Evolutionary conservation across 2,329 filamentous ascomycete species (phyloP).

Genomic region (Colletotrichum tofieldiae): DNA sequence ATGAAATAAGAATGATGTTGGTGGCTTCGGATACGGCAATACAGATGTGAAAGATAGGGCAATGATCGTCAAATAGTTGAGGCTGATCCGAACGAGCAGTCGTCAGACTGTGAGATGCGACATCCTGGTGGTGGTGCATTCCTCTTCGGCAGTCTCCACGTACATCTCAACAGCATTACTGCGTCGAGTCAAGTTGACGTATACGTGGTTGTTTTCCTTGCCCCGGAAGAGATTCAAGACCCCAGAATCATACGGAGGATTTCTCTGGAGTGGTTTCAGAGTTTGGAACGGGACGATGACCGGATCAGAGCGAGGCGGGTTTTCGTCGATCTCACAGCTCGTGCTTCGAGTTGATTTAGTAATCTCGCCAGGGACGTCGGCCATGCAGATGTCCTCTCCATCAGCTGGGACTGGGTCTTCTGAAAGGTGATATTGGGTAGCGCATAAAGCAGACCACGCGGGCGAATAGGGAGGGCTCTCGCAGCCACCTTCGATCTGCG

Average conservation of each 20-base stretch:
- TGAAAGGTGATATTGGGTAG: too few relatives aligned
- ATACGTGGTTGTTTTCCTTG: constrained; percentile 41
- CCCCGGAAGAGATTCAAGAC: constrained; percentile 46
- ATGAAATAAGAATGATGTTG: background rate
- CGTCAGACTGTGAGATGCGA: constrained; percentile 1
- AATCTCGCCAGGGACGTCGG: background rate
- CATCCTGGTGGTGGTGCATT: background rate
- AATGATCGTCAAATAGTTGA: background rate
- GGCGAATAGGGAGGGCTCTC: background rate
- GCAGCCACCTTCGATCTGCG: background rate
- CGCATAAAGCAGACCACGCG: background rate
- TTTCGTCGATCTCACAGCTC: background rate
- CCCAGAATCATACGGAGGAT: constrained; percentile 40
- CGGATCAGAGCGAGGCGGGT: background rate
- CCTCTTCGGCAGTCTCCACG: constrained; percentile 33
- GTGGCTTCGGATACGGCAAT: background rate
- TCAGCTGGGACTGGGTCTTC: background rate
- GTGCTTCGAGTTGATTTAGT: background rate
- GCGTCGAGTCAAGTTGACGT: constrained; percentile 44
- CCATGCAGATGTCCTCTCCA: background rate
- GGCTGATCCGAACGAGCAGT: background rate
- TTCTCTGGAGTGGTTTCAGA: constrained; percentile 42
- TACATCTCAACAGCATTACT: constrained; percentile 50
- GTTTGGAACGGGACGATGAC: constrained; percentile 28
- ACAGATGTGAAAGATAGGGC: background rate